These are phyloP conservation scores for Solanum sejunctum DNA, from an alignment of 257 asterid genomes.

Conservation along the genomic window DNA sequence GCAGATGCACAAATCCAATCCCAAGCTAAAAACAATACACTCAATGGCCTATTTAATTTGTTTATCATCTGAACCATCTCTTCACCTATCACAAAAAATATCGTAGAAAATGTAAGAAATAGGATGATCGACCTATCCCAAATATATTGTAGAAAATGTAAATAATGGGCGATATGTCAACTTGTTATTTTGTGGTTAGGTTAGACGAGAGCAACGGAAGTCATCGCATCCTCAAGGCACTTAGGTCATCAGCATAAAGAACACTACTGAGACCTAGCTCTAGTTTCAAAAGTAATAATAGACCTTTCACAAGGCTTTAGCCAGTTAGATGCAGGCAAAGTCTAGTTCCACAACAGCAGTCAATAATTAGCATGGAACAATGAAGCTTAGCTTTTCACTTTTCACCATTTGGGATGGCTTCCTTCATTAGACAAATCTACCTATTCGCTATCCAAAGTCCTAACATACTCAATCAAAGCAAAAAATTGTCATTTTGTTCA, in stretches of 20 bases:
- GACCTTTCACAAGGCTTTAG: not conserved
- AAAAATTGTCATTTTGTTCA: not conserved
- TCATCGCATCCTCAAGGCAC: not conserved
- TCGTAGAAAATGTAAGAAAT: not conserved
- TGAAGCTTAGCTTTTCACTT: not conserved
- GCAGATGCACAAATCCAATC: not conserved
- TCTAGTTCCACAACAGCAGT: not conserved
- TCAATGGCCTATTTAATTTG: not conserved
- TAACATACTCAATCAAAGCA: not conserved
- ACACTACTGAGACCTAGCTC: not conserved
- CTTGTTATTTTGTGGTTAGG: not conserved
- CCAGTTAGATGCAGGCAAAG: not conserved
- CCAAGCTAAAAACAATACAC: not conserved
- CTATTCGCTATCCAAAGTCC: not conserved
- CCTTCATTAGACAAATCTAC: not conserved
- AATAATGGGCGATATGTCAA: not conserved
- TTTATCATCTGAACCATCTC: conserved; percentile 24
- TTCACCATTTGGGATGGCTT: not conserved
- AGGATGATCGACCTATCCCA: conserved; percentile 34
- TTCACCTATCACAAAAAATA: conserved; percentile 46
- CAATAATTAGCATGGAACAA: not conserved
- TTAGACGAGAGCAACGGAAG: not conserved
- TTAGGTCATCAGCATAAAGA: not conserved
- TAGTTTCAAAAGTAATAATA: not conserved
- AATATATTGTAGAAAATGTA: not conserved